Evolutionary conservation across 805 yeast species (phyloP), one percentile per base, ranked within the genome.

Genomic region (Cephaloascus albidus): DNA sequence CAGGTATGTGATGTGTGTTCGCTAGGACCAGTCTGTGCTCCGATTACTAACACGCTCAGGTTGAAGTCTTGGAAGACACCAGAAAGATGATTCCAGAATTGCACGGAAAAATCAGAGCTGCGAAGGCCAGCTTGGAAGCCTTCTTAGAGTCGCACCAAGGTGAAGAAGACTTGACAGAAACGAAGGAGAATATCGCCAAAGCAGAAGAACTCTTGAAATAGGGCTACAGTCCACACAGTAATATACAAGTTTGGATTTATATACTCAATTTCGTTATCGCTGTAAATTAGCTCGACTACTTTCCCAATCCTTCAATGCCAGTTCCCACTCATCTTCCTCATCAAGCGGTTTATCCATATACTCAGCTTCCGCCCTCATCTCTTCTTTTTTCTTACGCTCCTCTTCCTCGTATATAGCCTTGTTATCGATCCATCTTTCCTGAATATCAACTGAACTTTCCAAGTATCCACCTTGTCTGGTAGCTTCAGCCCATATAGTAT

Each of bases 401-500:
- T 50, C 40, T 37, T 74, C 70, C 46, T 93, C 98, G 57, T 85
- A 88, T 37, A 64, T 65, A 20, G 74, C 82, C 55, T 89, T 93
- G 47, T 80, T 70, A 42, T 86, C 96, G 10, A 93, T 74, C 98
- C 98, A 93, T 43, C 99, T 70, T 47, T 93, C 98, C 49, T 93
- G 98, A 3, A 87, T 75, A 55, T 89, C 96, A 4, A 76, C 63
- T 14, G 72, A 74, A 36, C 65, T 60, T 3, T 66, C 77, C 35
- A 70, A 57, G 36, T 68, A 58, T 10, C 85, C 78, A 32, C 89
- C 81, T 39, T 85, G 86, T 46, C 97, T 70, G 1, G 90, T 74
- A 1, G 96, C 96, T 49, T 90, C 96, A n/a, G 88, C 85, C 98
- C 98, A 93, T 2, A 93, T 78, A 0, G 90, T 76, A 54, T 93